A percentile compares a stretch with the other conserved stretches of the same genome.
These are phyloP conservation scores for Trichosporon inkin DNA, from an alignment of 1,284 basidiomycete species.

Conservation along the genomic window DNA sequence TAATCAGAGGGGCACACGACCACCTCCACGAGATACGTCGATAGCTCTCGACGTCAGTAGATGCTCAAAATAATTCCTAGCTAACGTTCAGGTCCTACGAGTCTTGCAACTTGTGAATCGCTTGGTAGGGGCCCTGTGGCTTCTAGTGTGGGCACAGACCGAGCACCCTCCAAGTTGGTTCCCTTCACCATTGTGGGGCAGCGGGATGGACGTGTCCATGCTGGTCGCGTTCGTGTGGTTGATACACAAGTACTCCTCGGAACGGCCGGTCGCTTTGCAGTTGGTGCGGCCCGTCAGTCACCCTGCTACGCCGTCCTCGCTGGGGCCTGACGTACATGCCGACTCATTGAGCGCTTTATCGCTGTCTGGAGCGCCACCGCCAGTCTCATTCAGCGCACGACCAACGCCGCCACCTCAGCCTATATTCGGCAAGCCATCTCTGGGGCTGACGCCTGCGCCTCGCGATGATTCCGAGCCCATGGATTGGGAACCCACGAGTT, in stretches of 20 bases:
- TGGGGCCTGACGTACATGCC: background rate
- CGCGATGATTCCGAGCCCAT: slow-evolving; percentile 28
- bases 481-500: slow-evolving; percentile 44
- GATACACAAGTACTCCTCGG: background rate
- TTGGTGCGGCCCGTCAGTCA: slow-evolving; percentile 8
- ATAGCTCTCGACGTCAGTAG: background rate
- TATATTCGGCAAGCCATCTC: slow-evolving; percentile 38
- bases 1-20: background rate
- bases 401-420: slow-evolving; percentile 19
- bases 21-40: background rate
- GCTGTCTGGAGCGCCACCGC: background rate
- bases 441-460: slow-evolving; percentile 9
- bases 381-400: background rate
- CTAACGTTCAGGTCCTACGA: background rate
- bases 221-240: background rate
- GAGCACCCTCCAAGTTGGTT: background rate
- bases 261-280: slow-evolving; percentile 10
- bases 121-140: background rate
- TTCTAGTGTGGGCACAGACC: background rate
- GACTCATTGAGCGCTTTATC: slow-evolving; percentile 6
- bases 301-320: background rate
- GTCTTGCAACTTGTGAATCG: background rate
- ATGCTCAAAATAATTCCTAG: background rate
- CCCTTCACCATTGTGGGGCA: background rate
- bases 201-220: background rate